These are phyloP conservation scores for Dryas alaskensis DNA, from an alignment of 306 rosid species.

Conservation along the genomic window DNA sequence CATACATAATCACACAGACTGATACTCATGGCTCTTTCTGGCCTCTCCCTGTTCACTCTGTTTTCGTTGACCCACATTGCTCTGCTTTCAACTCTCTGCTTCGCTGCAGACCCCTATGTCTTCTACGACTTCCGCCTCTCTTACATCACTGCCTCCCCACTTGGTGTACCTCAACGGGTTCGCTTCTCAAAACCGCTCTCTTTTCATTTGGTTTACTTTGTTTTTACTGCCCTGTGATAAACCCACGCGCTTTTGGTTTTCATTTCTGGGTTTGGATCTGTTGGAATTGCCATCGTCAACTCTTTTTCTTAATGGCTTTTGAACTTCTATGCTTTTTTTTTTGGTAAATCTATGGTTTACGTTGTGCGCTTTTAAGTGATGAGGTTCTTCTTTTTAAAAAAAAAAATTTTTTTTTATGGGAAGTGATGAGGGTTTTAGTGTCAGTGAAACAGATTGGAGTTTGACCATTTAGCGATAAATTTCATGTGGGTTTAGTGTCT, in stretches of 20 bases:
- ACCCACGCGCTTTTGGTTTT: background rate
- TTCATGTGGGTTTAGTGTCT: background rate
- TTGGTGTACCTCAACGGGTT: constrained; percentile 82
- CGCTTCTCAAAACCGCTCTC: background rate
- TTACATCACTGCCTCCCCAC: constrained; percentile 69
- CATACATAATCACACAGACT: background rate
- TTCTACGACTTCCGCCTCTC: constrained; percentile 54
- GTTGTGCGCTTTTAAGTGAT: background rate
- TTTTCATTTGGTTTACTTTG: background rate
- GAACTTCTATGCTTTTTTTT: background rate
- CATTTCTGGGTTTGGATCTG: background rate
- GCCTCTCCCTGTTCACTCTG: constrained; percentile 34
- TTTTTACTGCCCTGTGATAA: background rate
- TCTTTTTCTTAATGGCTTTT: background rate
- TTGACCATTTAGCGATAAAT: background rate
- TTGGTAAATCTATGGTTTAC: background rate
- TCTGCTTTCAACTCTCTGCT: constrained; percentile 43
- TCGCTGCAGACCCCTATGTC: constrained; percentile 56
- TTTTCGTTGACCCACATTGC: constrained; percentile 38
- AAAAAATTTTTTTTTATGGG: background rate
- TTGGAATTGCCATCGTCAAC: background rate
- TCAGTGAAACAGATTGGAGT: background rate
- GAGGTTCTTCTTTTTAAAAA: no score
- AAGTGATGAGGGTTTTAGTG: background rate
- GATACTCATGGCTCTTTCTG: constrained; percentile 35